Base-by-base conservation (phyloP, 202 grass and related monocot genomes). In the Dendrocalamus latiflorus region DNA sequence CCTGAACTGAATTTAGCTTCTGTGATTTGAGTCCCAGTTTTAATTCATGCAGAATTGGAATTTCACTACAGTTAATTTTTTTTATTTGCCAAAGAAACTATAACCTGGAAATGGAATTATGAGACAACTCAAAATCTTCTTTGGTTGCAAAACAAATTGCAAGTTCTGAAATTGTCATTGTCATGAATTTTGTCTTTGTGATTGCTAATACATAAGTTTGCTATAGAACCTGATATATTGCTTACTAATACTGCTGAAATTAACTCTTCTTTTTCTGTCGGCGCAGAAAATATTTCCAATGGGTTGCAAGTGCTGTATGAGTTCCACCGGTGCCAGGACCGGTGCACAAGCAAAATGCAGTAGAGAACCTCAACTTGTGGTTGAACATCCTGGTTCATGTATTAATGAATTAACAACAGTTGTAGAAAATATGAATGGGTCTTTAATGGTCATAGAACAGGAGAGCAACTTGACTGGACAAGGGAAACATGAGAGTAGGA, bases 281-380 rank as follows among this genome's bases (percentile, higher is more conserved):
- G 16, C 2, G 7, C 84, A 89, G 87, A n/a, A n/a, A n/a, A n/a
- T n/a, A n/a, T n/a, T n/a, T n/a, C n/a, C n/a, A n/a, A n/a, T n/a
- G n/a, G 77, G 5, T 48, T 89, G 71, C 77, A 54, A 64, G 21
- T 86, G 71, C 72, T 88, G 22, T 74, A 75, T 20, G 9, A 20
- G 67, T 81, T 36, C 63, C 70, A 84, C 25, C 22, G 15, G 17
- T 81, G 36, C n/a, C 42, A 43, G n/a, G 25, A 33, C 7, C 24
- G 66, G 22, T 44, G 25, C n/a, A 60, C 65, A 79, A 26, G 68
- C 9, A 61, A 90, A 77, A 25, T 75, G 60, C 61, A 75, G 70
- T 60, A 54, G 41, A 70, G 68, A 76, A 30, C 49, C 50, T 49
- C 55, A 79, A 68, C 59, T 70, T 49, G 15, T 69, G 14, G 18